Percentiles rank a stretch among this genome's conserved stretches.
Evolutionary conservation across 1,284 basidiomycete species (phyloP).

Genomic region (Boletellus deceptivus): DNA sequence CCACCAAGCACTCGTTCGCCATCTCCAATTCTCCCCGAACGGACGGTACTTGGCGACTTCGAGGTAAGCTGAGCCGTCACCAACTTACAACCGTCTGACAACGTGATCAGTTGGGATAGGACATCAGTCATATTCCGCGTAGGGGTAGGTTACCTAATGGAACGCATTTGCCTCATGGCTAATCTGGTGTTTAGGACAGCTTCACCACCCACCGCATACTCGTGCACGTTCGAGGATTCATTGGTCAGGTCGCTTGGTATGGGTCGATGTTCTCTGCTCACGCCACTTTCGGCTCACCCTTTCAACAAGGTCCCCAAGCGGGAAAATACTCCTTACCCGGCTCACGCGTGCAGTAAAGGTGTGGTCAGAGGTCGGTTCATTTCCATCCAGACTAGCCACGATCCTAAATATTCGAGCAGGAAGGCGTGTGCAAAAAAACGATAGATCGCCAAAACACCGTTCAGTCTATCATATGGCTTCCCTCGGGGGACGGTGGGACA

Average conservation of each 20-base stretch:
- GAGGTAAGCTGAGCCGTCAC: slow-evolving; percentile 18
- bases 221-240: slow-evolving; percentile 71
- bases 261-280: slow-evolving; percentile 2
- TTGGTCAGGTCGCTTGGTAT: slow-evolving; percentile 77
- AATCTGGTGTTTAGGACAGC: slow-evolving; percentile 44
- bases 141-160: slow-evolving; percentile 43
- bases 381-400: slow-evolving; percentile 9
- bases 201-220: slow-evolving; percentile 62
- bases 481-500: slow-evolving; percentile 56
- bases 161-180: slow-evolving; percentile 11
- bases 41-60: slow-evolving; percentile 40
- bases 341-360: slow-evolving; percentile 70
- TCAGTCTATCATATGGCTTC: slow-evolving; percentile 72
- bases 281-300: slow-evolving; percentile 4
- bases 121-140: slow-evolving; percentile 74
- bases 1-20: slow-evolving; percentile 38
- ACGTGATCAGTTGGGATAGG: slow-evolving; percentile 62
- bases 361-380: slow-evolving; percentile 61
- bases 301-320: slow-evolving; percentile 60
- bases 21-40: slow-evolving; percentile 42
- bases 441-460: slow-evolving; percentile 62
- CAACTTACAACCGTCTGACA: slow-evolving; percentile 6
- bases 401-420: slow-evolving; percentile 39
- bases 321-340: slow-evolving; percentile 63
- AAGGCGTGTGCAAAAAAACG: slow-evolving; percentile 69